Percentiles rank a stretch among this genome's conserved stretches.
phyloP scores from a whole-genome alignment of 805 yeast genomes.

The Scheffersomyces spartinae region DNA sequence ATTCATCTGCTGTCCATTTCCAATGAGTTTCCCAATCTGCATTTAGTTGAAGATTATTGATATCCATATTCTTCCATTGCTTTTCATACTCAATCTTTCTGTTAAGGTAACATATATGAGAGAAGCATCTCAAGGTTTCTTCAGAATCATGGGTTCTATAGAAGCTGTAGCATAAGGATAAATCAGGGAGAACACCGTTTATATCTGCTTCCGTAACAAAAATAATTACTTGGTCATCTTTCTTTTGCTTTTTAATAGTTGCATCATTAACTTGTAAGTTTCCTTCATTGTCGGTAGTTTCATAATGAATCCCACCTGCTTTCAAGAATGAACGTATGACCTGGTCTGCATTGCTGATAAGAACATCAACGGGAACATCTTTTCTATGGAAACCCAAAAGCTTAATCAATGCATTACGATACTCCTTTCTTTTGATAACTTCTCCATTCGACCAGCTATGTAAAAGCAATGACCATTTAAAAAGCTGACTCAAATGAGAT shows the following conservation, averaged over 20 bases:
- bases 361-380: constrained; percentile 25
- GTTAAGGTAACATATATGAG: constrained; percentile 24
- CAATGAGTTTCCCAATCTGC: constrained; percentile 62
- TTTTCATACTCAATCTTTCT: constrained; percentile 17
- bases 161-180: neutral
- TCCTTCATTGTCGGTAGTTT: neutral
- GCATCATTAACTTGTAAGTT: no score
- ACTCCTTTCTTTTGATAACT: constrained; percentile 20
- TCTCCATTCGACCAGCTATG: constrained; percentile 21
- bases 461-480: constrained; percentile 27
- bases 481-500: constrained; percentile 23
- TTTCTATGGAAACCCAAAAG: constrained; percentile 26
- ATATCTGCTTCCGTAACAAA: constrained; percentile 10
- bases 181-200: constrained; percentile 2
- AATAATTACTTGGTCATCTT: constrained; percentile 2
- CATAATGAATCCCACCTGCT: constrained; percentile 11
- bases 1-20: constrained; percentile 45
- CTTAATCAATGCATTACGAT: constrained; percentile 26
- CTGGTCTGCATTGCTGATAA: constrained; percentile 22
- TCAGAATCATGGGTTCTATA: constrained; percentile 6
- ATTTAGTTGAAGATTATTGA: no score
- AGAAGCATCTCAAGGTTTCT: constrained; percentile 18
- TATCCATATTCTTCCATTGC: no score
- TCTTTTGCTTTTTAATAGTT: no score
- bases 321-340: constrained; percentile 14